phyloP scores from a whole-genome alignment of 2,329 filamentous ascomycete species.

The Meredithiella fracta region DNA sequence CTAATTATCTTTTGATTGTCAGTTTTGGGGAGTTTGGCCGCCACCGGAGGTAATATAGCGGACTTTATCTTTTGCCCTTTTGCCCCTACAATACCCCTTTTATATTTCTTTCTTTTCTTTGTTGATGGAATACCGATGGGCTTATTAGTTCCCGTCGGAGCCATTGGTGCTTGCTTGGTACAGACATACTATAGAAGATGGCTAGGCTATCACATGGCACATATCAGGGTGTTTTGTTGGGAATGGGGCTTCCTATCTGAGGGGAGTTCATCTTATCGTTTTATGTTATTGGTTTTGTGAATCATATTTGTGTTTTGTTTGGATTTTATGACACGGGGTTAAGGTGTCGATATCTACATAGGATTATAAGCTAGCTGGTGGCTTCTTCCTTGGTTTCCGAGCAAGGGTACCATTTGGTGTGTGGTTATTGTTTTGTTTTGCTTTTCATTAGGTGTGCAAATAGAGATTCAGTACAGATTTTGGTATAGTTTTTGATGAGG shows the following conservation, averaged over 20 bases:
- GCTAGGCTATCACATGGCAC: background rate
- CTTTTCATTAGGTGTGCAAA: background rate
- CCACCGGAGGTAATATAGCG: background rate
- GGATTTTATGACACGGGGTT: no score
- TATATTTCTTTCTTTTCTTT: conserved; percentile 5
- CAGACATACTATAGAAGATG: background rate
- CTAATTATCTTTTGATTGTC: background rate
- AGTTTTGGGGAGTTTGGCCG: background rate
- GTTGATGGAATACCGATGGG: background rate
- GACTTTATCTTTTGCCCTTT: conserved; percentile 1
- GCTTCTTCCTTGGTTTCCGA: background rate
- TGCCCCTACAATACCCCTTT: conserved; percentile 5
- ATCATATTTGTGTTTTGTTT: background rate
- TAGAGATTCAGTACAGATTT: background rate
- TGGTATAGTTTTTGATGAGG: no score
- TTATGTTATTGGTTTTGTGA: background rate
- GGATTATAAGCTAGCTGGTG: background rate
- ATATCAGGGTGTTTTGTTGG: background rate
- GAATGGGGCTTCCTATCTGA: background rate
- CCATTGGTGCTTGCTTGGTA: background rate
- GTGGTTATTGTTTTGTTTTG: conserved; percentile 1
- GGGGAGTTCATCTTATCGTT: background rate
- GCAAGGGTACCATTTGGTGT: background rate
- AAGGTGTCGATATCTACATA: background rate
- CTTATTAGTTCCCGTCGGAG: background rate